Evolutionary conservation across 129 eudicot genomes (phyloP), one percentile per base, ranked within the genome.

Genomic region (Flaveria linearis): DNA sequence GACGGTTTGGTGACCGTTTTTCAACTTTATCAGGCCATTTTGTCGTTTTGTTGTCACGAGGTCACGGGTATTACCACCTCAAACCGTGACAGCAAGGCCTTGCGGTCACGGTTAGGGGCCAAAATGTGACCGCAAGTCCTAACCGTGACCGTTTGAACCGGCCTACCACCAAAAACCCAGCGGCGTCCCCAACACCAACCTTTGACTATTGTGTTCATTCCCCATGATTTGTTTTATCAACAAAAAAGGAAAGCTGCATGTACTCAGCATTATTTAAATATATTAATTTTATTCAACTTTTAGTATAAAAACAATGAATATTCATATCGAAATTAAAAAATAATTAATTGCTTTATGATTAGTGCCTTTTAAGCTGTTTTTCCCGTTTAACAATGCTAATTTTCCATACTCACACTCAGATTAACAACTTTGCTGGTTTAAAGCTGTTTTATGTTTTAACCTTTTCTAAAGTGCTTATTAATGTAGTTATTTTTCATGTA

Each of bases 391-490:
- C 22, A 57, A 57, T 18, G 64, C 33, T 9, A 57, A 9, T 47
- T 17, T 17, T 76, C 64, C 63, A 41, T 33, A 65, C 73, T 1
- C 18, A 49, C 13, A 39, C 3, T 18, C 52, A 30, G 64, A 65
- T 28, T 76, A 61, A 52, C 30, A 76, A 76, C 36, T 64, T 64
- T 76, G 80, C 65, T 76, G 73, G 73, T 76, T 64, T 76, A 64
- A 76, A 15, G 39, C 7, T 33, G 39, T 33, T 33, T 33, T 5
- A 4, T 0, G 6, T 33, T 33, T 33, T 33, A 33, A 33, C 39
- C 39, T 33, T 33, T 33, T 33, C 39, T 33, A 5, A 33, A 5
- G 0, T 4, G 39, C 39, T 33, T 33, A 33, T 33, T 33, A 33
- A 33, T 33, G 39, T 5, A 33, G 5, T 33, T 33, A 28, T 33